A percentile compares a stretch with the other conserved stretches of the same genome.
These are phyloP conservation scores for Calophaca sinica DNA, from an alignment of 306 rosid species.

Conservation along the genomic window DNA sequence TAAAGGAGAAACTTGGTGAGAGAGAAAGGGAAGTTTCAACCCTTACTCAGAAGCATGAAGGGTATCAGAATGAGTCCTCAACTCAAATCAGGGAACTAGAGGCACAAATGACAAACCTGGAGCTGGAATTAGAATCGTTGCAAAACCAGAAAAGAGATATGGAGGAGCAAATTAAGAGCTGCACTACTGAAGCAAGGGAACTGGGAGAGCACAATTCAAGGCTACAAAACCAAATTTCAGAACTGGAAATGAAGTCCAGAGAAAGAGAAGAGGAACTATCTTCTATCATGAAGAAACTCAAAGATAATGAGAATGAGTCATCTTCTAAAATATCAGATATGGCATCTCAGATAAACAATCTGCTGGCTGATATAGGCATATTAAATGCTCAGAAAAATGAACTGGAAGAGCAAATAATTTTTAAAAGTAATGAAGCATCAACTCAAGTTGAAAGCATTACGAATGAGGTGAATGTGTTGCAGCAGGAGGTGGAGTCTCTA, in stretches of 20 bases:
- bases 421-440: slow-evolving; percentile 65
- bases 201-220: slow-evolving; percentile 56
- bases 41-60: slow-evolving; percentile 66
- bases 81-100: slow-evolving; percentile 54
- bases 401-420: slow-evolving; percentile 61
- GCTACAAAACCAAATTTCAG: slow-evolving; percentile 57
- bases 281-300: slow-evolving; percentile 58
- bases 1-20: slow-evolving; percentile 60
- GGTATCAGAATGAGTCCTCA: slow-evolving; percentile 53
- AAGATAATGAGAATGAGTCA: slow-evolving; percentile 60
- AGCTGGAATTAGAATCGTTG: slow-evolving; percentile 60
- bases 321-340: slow-evolving; percentile 63
- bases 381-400: slow-evolving; percentile 60
- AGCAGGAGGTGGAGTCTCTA: slow-evolving; percentile 65
- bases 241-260: slow-evolving; percentile 55
- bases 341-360: slow-evolving; percentile 62
- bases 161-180: slow-evolving; percentile 57
- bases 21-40: slow-evolving; percentile 62
- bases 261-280: slow-evolving; percentile 69
- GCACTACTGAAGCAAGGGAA: slow-evolving; percentile 57
- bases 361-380: slow-evolving; percentile 54
- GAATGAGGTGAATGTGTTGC: slow-evolving; percentile 64
- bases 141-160: slow-evolving; percentile 55
- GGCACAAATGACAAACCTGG: slow-evolving; percentile 49
- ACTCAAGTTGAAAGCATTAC: slow-evolving; percentile 56